These are phyloP conservation scores for Coemansia aciculifera DNA, from an alignment of 192 early-diverging fungal species.

Conservation along the genomic window DNA sequence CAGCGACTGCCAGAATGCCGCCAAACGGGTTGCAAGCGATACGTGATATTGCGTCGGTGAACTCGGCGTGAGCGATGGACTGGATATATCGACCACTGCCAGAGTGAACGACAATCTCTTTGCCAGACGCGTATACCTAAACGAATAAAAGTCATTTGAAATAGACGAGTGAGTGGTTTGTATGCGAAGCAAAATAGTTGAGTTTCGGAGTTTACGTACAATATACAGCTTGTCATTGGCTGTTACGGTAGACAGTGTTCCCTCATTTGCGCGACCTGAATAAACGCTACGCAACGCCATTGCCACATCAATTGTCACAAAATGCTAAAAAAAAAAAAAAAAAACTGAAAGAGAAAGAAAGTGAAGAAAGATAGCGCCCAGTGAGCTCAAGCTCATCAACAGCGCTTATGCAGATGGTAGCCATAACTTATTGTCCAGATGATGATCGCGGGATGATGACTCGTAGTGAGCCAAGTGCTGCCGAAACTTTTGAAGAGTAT, in stretches of 20 bases:
- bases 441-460: not conserved
- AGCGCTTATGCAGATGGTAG: not conserved
- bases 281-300: conserved; percentile 46
- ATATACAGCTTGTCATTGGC: conserved; percentile 24
- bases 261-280: conserved; percentile 47
- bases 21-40: conserved; percentile 20
- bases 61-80: conserved; percentile 20
- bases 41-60: conserved; percentile 17
- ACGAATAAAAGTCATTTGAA: not conserved
- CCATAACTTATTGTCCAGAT: not conserved
- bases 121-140: conserved; percentile 51
- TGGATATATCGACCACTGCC: conserved; percentile 23
- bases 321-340: not conserved
- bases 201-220: conserved; percentile 29
- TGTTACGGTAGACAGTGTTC: conserved; percentile 19
- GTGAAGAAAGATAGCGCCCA: not conserved
- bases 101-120: conserved; percentile 38
- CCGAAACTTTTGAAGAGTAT: not conserved
- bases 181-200: not conserved
- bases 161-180: not conserved
- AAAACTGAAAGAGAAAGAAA: conserved; percentile 2
- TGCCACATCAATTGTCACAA: conserved; percentile 5
- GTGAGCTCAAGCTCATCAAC: not conserved
- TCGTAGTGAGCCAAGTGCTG: not conserved
- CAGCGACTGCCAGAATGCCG: conserved; percentile 24